A percentile compares a stretch with the other conserved stretches of the same genome.
These are phyloP conservation scores for Boletus fagicola DNA, from an alignment of 768 basidiomycete genomes.

Conservation along the genomic window DNA sequence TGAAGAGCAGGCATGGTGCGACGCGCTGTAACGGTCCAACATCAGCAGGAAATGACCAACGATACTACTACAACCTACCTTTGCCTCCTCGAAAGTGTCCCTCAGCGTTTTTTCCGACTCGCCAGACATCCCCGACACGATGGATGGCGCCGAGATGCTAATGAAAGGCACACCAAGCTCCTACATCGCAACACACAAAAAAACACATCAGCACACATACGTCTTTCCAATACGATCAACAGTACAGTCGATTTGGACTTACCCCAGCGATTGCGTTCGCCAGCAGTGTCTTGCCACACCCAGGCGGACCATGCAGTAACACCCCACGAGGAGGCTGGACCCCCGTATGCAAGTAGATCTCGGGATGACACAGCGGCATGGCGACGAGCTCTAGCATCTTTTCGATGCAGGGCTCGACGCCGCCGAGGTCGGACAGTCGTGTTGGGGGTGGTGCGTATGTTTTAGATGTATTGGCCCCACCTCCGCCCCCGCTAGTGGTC, in stretches of 20 bases:
- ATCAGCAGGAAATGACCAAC: background rate
- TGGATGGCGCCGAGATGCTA: conserved; percentile 89
- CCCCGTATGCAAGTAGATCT: conserved; percentile 91
- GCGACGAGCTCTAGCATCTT: conserved; percentile 96
- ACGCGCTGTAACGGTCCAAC: conserved; percentile 52
- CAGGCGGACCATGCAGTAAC: conserved; percentile 90
- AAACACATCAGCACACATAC: background rate
- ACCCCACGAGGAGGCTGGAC: conserved; percentile 92
- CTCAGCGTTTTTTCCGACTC: conserved; percentile 96
- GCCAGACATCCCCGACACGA: conserved; percentile 98
- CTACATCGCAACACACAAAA: conserved; percentile 37
- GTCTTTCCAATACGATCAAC: background rate
- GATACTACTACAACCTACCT: conserved; percentile 45
- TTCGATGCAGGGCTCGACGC: conserved; percentile 81
- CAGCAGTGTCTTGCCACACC: conserved; percentile 93
- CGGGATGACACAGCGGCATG: conserved; percentile 92
- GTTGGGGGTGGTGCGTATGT: conserved; percentile 67
- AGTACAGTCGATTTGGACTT: conserved; percentile 26
- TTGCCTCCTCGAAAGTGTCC: conserved; percentile 97
- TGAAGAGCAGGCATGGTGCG: conserved; percentile 92
- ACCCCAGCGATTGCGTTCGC: conserved; percentile 96
- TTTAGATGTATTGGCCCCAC: conserved; percentile 25
- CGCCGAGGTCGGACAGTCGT: conserved; percentile 83
- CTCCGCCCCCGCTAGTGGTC: conserved; percentile 7
- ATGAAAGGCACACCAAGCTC: conserved; percentile 94